These are phyloP conservation scores for Clitopilus passeckerianus DNA, from an alignment of 768 basidiomycete species.

Conservation along the genomic window DNA sequence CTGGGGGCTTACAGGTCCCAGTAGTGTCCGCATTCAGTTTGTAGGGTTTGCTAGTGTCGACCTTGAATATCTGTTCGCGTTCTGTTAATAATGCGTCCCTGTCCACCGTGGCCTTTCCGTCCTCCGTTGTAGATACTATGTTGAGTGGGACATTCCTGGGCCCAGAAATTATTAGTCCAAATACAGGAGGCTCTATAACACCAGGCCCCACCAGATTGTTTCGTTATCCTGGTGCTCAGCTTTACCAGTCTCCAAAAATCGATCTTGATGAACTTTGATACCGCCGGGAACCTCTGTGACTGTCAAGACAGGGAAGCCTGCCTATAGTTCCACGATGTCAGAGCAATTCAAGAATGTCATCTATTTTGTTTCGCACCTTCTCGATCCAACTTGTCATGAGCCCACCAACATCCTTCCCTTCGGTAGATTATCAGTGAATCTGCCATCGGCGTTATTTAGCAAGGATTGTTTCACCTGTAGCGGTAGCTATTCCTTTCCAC, in stretches of 20 bases:
- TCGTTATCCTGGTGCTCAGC: conserved; percentile 79
- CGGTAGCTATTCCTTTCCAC: conserved; percentile 78
- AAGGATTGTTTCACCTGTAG: conserved; percentile 43
- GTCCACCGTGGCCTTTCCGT: conserved; percentile 56
- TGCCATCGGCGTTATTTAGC: not conserved
- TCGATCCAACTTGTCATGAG: conserved; percentile 93
- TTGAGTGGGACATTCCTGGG: conserved; percentile 77
- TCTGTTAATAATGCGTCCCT: conserved; percentile 58
- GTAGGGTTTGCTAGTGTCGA: conserved; percentile 74
- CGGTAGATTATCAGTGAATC: not conserved
- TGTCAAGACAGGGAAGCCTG: conserved; percentile 85
- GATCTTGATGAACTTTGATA: conserved; percentile 80
- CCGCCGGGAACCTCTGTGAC: conserved; percentile 72
- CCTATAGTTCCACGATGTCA: conserved; percentile 13
- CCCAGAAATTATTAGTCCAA: conserved; percentile 1
- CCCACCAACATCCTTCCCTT: conserved; percentile 61
- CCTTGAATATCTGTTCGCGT: conserved; percentile 60
- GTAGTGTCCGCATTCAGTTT: conserved; percentile 89
- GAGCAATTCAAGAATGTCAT: not conserved
- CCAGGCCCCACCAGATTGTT: conserved; percentile 67
- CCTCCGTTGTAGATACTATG: conserved; percentile 53
- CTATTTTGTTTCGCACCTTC: conserved; percentile 39
- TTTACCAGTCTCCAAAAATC: conserved; percentile 85
- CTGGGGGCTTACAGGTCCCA: conserved; percentile 70
- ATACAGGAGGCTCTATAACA: not conserved